Conservation (phyloP, 495 filamentous ascomycete species). For the Durotheca rogersii region DNA sequence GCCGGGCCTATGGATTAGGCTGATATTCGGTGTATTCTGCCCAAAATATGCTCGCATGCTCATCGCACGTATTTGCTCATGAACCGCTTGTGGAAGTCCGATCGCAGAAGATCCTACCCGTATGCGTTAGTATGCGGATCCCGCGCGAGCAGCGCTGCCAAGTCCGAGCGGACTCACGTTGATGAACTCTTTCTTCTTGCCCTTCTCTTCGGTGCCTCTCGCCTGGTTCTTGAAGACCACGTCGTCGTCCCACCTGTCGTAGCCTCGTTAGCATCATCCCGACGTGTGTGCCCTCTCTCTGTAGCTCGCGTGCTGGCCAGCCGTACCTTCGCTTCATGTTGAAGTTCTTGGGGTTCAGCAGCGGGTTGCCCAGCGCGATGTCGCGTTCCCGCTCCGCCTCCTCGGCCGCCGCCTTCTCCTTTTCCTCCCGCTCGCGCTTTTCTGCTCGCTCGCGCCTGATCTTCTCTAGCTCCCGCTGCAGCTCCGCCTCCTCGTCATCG, state of each 20-base stretch:
- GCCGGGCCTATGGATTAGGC: too few species aligned
- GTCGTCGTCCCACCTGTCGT: conserved; percentile 88
- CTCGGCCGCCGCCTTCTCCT: conserved; percentile 72
- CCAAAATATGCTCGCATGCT: too few species aligned
- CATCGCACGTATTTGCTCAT: conserved; percentile 71
- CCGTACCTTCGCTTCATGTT: conserved; percentile 64
- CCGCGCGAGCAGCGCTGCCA: too few species aligned
- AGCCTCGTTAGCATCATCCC: conserved; percentile 36
- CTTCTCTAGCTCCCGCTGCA: conserved; percentile 91
- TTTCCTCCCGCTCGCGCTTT: conserved; percentile 82
- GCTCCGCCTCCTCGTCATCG: conserved; percentile 84
- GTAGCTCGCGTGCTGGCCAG: neutral
- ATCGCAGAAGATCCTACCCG: conserved; percentile 80
- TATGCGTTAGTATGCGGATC: conserved; percentile 22
- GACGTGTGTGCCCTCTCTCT: neutral
- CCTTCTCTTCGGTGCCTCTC: conserved; percentile 86
- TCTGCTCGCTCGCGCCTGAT: conserved; percentile 88
- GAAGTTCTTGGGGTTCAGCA: conserved; percentile 78
- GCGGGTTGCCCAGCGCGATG: conserved; percentile 88
- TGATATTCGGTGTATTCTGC: neutral
- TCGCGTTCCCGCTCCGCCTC: conserved; percentile 80
- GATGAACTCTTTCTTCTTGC: conserved; percentile 91
- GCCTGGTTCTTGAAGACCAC: conserved; percentile 99
- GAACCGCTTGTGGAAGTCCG: conserved; percentile 96
- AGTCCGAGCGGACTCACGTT: conserved; percentile 59